Evolutionary conservation across 176 grass and related monocot species (phyloP).

Genomic region (Zoysia pacifica): DNA sequence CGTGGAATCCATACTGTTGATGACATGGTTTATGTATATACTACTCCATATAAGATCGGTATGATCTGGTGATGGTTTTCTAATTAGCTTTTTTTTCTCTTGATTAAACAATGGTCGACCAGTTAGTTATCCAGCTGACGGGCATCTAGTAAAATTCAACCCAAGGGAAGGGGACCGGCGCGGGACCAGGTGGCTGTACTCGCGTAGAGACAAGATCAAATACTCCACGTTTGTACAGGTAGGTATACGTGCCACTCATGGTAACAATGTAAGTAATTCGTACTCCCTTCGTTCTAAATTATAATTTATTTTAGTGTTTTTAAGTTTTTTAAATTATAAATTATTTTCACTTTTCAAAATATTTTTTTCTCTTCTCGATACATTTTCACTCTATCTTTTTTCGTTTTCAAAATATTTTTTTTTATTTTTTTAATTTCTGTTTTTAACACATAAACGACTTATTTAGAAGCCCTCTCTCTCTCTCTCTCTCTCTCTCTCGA

Average conservation of each 20-base stretch:
- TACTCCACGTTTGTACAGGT: constrained; percentile 18
- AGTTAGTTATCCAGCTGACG: background rate
- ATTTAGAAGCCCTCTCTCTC: too few species aligned
- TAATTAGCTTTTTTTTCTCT: background rate
- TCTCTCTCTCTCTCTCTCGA: too few species aligned
- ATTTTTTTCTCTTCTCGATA: too few species aligned
- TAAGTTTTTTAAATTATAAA: too few species aligned
- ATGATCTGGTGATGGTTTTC: background rate
- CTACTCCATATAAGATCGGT: background rate
- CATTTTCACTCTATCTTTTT: too few species aligned
- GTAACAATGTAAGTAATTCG: background rate
- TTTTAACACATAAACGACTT: too few species aligned
- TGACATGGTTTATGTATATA: background rate
- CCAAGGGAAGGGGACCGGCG: background rate
- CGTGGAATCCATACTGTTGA: background rate
- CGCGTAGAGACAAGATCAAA: constrained; percentile 16
- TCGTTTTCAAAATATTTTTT: too few species aligned
- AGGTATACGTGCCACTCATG: constrained; percentile 3
- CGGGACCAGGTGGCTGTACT: background rate
- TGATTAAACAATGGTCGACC: background rate
- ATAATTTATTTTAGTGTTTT: too few species aligned
- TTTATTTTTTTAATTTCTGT: too few species aligned
- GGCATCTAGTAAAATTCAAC: background rate
- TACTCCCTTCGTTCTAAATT: too few species aligned
- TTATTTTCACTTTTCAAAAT: too few species aligned